A percentile compares a stretch with the other conserved stretches of the same genome.
phyloP scores from a whole-genome alignment of 2,329 filamentous ascomycete species.

The Cadophora sp. region DNA sequence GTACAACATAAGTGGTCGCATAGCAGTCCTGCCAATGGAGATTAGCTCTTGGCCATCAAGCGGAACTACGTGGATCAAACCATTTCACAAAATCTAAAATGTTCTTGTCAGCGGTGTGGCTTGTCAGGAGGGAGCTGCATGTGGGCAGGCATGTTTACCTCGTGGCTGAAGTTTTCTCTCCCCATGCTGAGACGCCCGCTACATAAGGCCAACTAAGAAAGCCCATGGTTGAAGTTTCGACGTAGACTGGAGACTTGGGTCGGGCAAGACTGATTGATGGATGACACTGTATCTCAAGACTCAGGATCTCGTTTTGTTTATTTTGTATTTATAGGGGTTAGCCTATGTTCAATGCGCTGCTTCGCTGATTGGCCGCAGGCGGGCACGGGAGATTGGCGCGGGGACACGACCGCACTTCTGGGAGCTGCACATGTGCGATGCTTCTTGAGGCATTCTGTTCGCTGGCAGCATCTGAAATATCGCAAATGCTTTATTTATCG shows the following conservation, averaged over 20 bases:
- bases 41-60: background rate
- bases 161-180: slow-evolving; percentile 21
- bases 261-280: background rate
- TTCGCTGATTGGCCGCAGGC: slow-evolving; percentile 17
- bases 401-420: background rate
- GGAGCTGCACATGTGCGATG: background rate
- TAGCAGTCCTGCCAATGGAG: slow-evolving; percentile 53
- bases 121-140: background rate
- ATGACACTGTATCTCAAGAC: background rate
- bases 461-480: background rate
- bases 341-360: background rate
- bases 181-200: slow-evolving; percentile 27
- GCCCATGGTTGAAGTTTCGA: slow-evolving; percentile 7
- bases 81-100: slow-evolving; percentile 30
- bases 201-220: slow-evolving; percentile 28
- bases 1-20: slow-evolving; percentile 55
- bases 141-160: slow-evolving; percentile 5
- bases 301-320: background rate
- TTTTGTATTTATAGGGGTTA: background rate
- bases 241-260: background rate
- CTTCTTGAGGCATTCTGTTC: background rate
- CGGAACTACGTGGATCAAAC: background rate
- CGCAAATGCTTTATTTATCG: background rate
- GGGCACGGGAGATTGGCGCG: slow-evolving; percentile 9
- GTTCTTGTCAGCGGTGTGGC: background rate